Evolutionary conservation across 164 flowering plant genomes (phyloP), one percentile per base, ranked within the genome.

Genomic region (Liquidambar formosana): DNA sequence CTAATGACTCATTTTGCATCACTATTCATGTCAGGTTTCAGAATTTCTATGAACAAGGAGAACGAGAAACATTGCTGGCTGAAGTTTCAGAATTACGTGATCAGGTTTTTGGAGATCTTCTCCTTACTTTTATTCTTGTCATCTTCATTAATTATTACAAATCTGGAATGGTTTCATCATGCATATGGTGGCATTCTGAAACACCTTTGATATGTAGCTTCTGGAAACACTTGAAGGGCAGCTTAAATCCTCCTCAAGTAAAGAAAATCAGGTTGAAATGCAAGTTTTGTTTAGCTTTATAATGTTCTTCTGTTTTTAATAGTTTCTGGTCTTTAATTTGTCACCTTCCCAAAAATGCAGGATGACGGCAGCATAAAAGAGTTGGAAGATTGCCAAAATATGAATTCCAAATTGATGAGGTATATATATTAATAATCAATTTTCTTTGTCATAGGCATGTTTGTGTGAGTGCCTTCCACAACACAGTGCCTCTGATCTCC

Each of bases 81-180:
- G 97, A 88, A 76, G 70, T 92, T 71, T 83, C 91, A 28, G 84
- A 80, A 47, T 65, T 89, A 67, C 90, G 89, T 14, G 81, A 84
- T 58, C 87, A 89, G 93, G 94, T 88, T 51, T 66, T 33, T 33
- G 41, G 43, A 16, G 21, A 16, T 64, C 3, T 38, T 57, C 54
- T 25, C 23, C 23, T 18, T 48, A 65, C 18, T 41, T 26, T 45
- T 59, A 21, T 26, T 9, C 54, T 57, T 57, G 58, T 10, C 6
- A n/a, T 48, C 25, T 63, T 25, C 27, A 47, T 62, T n/a, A n/a
- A n/a, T n/a, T n/a, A n/a, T n/a, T n/a, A 4, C 10, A 45, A 61
- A 11, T 44, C 27, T 67, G 14, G 26, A 52, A 25, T 27, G 49
- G 23, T 47, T 58, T 33, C 65, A 2, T 64, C 26, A 41, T 25